Conservation (phyloP, 306 rosid genomes). For the Lagenaria siceraria region DNA sequence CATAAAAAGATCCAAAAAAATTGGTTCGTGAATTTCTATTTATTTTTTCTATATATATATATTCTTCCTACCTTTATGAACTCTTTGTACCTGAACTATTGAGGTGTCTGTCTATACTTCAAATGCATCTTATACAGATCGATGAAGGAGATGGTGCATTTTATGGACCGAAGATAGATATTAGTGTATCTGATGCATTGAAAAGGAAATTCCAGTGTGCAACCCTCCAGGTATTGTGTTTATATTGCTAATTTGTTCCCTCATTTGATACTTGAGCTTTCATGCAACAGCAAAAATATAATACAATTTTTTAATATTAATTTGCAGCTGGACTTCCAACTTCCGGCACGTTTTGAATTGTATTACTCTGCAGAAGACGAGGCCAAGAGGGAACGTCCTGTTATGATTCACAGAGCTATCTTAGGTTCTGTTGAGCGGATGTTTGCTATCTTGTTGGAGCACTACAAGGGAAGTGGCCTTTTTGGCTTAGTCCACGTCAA, state of each 20-base stretch:
- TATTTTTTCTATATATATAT: neutral
- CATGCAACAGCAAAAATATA: neutral
- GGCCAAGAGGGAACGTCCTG: slow-evolving; percentile 81
- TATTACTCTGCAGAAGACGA: slow-evolving; percentile 92
- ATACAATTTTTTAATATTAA: neutral
- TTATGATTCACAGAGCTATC: slow-evolving; percentile 92
- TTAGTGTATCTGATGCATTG: slow-evolving; percentile 84
- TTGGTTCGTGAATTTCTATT: neutral
- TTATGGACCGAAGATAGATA: slow-evolving; percentile 92
- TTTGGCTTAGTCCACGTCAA: slow-evolving; percentile 99
- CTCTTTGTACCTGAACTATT: neutral
- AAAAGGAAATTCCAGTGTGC: slow-evolving; percentile 85
- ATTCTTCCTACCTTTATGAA: neutral
- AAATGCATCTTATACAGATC: slow-evolving; percentile 28
- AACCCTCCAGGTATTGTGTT: slow-evolving; percentile 64
- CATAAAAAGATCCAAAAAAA: neutral
- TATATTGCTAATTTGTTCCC: slow-evolving; percentile 1
- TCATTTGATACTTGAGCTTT: slow-evolving; percentile 1
- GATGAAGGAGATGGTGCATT: slow-evolving; percentile 95
- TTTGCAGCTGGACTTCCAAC: slow-evolving; percentile 93
- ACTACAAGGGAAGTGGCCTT: slow-evolving; percentile 95
- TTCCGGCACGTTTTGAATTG: slow-evolving; percentile 76
- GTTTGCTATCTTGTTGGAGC: slow-evolving; percentile 91
- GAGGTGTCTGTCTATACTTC: neutral
- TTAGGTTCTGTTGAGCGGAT: slow-evolving; percentile 89